phyloP scores from a whole-genome alignment of 2,329 filamentous ascomycete genomes.

The Rhynchosporium graminicola region DNA sequence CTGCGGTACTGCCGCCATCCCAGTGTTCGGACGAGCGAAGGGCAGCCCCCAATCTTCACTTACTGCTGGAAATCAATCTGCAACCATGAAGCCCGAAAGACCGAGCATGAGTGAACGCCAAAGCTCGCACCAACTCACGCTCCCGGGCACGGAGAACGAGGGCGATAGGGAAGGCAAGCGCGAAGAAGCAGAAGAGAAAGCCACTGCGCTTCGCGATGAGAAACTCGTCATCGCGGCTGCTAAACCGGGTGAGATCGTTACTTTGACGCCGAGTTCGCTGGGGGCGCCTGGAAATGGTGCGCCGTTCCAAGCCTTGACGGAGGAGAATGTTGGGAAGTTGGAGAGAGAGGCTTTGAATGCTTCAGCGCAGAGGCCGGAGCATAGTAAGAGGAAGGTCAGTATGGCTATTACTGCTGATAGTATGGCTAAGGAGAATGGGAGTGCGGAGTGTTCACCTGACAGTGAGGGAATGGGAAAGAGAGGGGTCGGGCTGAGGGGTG shows the following conservation, averaged over 20 bases:
- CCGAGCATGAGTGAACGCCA: slow-evolving; percentile 31
- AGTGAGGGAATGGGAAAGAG: neutral
- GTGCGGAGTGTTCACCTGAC: neutral
- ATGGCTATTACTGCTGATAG: slow-evolving; percentile 3
- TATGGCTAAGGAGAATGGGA: neutral
- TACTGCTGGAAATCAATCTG: neutral
- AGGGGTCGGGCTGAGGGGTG: neutral
- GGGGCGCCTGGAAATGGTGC: neutral
- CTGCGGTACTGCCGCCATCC: slow-evolving; percentile 28
- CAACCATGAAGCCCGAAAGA: slow-evolving; percentile 2
- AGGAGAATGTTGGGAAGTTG: slow-evolving; percentile 55
- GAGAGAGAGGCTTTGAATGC: slow-evolving; percentile 39
- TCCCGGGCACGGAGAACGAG: slow-evolving; percentile 41
- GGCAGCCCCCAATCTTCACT: neutral
- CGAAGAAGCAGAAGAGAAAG: slow-evolving; percentile 56
- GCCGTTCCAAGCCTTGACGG: slow-evolving; percentile 50
- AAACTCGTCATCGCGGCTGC: slow-evolving; percentile 47
- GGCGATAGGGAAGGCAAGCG: slow-evolving; percentile 48
- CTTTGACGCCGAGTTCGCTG: neutral
- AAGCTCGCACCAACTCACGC: slow-evolving; percentile 31
- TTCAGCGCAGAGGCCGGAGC: slow-evolving; percentile 2
- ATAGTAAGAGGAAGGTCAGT: slow-evolving; percentile 15
- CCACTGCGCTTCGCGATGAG: slow-evolving; percentile 53
- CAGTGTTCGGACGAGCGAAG: slow-evolving; percentile 29
- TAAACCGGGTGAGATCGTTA: slow-evolving; percentile 37